These are phyloP conservation scores for Heterobasidion irregulare DNA, from an alignment of 1,284 basidiomycete species.

Conservation along the genomic window DNA sequence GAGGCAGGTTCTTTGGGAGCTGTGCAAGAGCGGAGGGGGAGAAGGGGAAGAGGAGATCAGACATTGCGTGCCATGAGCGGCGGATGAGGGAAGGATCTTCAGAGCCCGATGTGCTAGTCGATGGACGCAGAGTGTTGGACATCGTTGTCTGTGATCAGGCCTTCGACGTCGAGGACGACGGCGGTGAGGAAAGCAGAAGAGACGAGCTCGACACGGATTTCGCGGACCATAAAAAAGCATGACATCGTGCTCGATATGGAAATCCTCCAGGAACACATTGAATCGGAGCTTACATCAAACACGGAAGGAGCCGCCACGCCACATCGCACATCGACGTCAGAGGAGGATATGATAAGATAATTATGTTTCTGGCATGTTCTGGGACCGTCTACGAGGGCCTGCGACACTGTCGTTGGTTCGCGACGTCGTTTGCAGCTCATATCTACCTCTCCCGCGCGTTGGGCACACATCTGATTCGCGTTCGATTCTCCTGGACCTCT, in stretches of 20 bases:
- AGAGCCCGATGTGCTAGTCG: background rate
- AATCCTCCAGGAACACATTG: background rate
- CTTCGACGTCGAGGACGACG: background rate
- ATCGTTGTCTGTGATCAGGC: background rate
- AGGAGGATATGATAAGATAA: conserved; percentile 4
- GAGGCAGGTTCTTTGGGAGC: conserved; percentile 45
- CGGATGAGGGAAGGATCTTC: conserved; percentile 21
- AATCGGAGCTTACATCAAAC: too few species aligned
- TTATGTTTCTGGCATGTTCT: conserved; percentile 9
- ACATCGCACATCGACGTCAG: background rate
- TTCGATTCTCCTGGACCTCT: background rate
- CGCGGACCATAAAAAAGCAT: too few species aligned
- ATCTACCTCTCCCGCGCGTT: background rate
- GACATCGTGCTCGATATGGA: background rate
- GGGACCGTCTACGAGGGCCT: background rate
- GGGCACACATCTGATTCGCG: background rate
- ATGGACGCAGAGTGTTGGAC: background rate
- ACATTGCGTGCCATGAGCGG: conserved; percentile 50
- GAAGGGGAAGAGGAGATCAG: conserved; percentile 58
- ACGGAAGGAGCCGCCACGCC: too few species aligned
- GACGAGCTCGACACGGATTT: background rate
- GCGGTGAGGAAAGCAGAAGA: background rate
- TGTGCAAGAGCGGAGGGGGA: conserved; percentile 59
- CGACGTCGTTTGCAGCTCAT: background rate
- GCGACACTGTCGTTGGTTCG: background rate